Conservation (phyloP, 495 filamentous ascomycete genomes). For the Penicillium silybi region DNA sequence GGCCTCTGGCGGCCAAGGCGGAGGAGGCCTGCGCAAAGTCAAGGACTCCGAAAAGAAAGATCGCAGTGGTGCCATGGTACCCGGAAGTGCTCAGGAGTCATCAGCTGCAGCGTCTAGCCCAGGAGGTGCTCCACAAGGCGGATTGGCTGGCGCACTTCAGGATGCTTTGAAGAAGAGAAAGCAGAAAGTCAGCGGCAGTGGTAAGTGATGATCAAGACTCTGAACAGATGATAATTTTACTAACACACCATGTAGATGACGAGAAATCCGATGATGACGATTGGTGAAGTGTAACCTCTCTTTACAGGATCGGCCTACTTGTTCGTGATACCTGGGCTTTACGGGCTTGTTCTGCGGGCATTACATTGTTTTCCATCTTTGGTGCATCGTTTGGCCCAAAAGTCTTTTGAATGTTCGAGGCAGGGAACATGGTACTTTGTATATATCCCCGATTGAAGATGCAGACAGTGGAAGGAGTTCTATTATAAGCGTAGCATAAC, state of each 20-base stretch:
- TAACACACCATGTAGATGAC: slow-evolving; percentile 56
- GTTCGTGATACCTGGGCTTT: slow-evolving; percentile 19
- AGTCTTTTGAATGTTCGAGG: slow-evolving; percentile 16
- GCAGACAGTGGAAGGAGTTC: background rate
- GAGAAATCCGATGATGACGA: slow-evolving; percentile 75
- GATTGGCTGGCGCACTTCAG: slow-evolving; percentile 78
- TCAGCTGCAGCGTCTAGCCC: slow-evolving; percentile 46
- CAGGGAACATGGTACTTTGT: slow-evolving; percentile 12
- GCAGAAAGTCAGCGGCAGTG: slow-evolving; percentile 83
- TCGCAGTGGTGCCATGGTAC: slow-evolving; percentile 68
- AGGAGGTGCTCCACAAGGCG: slow-evolving; percentile 55
- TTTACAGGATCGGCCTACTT: slow-evolving; percentile 7
- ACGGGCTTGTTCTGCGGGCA: slow-evolving; percentile 18
- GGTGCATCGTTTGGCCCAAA: slow-evolving; percentile 16
- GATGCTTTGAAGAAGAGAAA: slow-evolving; percentile 75
- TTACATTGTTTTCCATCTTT: slow-evolving; percentile 14
- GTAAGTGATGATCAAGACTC: slow-evolving; percentile 53
- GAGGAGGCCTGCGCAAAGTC: slow-evolving; percentile 75
- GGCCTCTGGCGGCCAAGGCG: slow-evolving; percentile 65
- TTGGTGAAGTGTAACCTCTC: slow-evolving; percentile 47
- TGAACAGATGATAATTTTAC: background rate
- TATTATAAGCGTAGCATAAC: background rate
- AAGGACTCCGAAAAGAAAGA: slow-evolving; percentile 72
- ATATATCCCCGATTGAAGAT: slow-evolving; percentile 17
- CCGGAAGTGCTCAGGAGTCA: slow-evolving; percentile 50